Conservation (phyloP, 2,329 filamentous ascomycete genomes). For the Aspergillus sp. region DNA sequence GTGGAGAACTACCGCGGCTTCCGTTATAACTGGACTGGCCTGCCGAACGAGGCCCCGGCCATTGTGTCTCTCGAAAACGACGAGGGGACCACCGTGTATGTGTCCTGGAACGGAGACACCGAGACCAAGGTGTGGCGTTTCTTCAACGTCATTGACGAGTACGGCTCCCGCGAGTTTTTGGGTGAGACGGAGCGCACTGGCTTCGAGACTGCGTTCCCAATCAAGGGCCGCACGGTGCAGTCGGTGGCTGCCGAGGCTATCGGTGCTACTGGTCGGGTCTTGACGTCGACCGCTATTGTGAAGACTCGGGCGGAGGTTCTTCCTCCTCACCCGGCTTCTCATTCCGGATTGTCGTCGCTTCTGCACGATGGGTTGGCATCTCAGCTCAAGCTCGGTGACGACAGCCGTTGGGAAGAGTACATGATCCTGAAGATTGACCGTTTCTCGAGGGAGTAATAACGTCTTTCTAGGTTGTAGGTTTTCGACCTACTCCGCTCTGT, state of each 20-base stretch:
- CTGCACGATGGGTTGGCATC: neutral
- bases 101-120: slow-evolving; percentile 56
- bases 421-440: slow-evolving; percentile 15
- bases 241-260: slow-evolving; percentile 43
- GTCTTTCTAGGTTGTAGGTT: neutral
- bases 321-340: slow-evolving; percentile 7
- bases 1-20: slow-evolving; percentile 43
- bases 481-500: neutral
- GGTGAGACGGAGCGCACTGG: slow-evolving; percentile 26
- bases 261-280: slow-evolving; percentile 22
- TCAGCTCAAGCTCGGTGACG: slow-evolving; percentile 4
- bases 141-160: slow-evolving; percentile 35
- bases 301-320: slow-evolving; percentile 22
- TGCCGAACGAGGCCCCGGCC: slow-evolving; percentile 35
- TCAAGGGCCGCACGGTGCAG: slow-evolving; percentile 27
- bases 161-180: slow-evolving; percentile 25
- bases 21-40: slow-evolving; percentile 40
- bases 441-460: slow-evolving; percentile 1
- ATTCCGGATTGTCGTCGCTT: neutral
- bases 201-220: slow-evolving; percentile 30
- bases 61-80: slow-evolving; percentile 35
- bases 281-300: slow-evolving; percentile 24
- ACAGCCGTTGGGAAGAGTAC: slow-evolving; percentile 10
- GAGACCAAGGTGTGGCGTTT: slow-evolving; percentile 51
- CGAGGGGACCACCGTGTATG: slow-evolving; percentile 44